phyloP scores from a whole-genome alignment of 176 grass and related monocot genomes.

The Musa acuminata region DNA sequence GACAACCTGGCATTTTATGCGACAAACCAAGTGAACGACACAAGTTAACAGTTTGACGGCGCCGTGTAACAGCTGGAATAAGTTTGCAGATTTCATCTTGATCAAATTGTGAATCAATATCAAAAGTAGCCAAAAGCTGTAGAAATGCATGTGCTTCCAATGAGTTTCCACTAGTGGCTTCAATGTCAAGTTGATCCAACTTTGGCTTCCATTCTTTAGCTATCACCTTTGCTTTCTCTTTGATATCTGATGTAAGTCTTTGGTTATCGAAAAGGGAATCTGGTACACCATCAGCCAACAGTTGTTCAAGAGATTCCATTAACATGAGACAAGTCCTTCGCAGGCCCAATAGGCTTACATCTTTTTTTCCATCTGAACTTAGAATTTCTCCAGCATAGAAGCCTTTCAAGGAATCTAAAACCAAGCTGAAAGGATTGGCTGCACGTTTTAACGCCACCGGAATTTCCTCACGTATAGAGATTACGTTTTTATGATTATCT shows the following conservation, averaged over 20 bases:
- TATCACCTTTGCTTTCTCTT: constrained; percentile 56
- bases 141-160: constrained; percentile 98
- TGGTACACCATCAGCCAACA: constrained; percentile 21
- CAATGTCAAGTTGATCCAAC: constrained; percentile 67
- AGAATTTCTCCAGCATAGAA: constrained; percentile 39
- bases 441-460: constrained; percentile 52
- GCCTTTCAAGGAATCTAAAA: constrained; percentile 49
- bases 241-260: constrained; percentile 36
- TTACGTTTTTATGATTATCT: constrained; percentile 73
- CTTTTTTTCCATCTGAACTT: constrained; percentile 70
- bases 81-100: constrained; percentile 80
- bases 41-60: constrained; percentile 74
- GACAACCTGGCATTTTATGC: constrained; percentile 77
- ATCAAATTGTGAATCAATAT: constrained; percentile 50
- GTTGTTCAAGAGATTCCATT: constrained; percentile 78
- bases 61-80: constrained; percentile 71
- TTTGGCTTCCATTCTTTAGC: constrained; percentile 71
- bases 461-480: constrained; percentile 72
- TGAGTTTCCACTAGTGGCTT: constrained; percentile 78
- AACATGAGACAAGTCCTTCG: constrained; percentile 88
- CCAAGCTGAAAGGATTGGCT: constrained; percentile 39
- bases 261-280: constrained; percentile 19
- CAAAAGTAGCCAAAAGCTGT: constrained; percentile 80
- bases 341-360: constrained; percentile 71
- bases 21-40: constrained; percentile 76